A percentile compares a stretch with the other conserved stretches of the same genome.
phyloP scores from a whole-genome alignment of 345 rosid species.

The Eutrema yunnanense region DNA sequence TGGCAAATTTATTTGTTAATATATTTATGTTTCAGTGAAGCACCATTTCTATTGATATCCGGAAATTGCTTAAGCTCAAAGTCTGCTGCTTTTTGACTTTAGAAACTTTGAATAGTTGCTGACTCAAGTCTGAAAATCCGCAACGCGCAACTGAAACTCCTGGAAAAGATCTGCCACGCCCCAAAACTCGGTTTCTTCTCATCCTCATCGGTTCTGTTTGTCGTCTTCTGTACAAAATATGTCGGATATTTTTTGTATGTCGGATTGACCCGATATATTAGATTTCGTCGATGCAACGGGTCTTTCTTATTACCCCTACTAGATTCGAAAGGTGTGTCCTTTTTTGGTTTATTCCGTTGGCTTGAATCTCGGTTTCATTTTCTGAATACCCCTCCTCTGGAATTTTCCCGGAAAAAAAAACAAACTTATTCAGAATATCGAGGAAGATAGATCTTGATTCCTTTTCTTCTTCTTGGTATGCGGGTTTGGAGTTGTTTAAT shows the following conservation, averaged over 20 bases:
- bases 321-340: conserved; percentile 24
- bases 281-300: conserved; percentile 11
- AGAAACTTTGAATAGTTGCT: conserved; percentile 28
- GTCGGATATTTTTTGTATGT: background rate
- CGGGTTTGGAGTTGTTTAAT: conserved; percentile 17
- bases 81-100: conserved; percentile 18
- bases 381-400: background rate
- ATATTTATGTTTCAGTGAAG: background rate
- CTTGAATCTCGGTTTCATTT: conserved; percentile 6
- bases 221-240: background rate
- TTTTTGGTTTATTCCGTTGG: background rate
- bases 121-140: conserved; percentile 26
- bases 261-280: conserved; percentile 7
- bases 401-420: conserved; percentile 5
- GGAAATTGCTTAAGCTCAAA: conserved; percentile 28
- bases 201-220: conserved; percentile 18
- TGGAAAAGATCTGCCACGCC: conserved; percentile 3
- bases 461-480: conserved; percentile 14
- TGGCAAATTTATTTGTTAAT: background rate
- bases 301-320: conserved; percentile 7
- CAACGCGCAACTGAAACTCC: conserved; percentile 14
- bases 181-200: conserved; percentile 16
- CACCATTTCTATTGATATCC: conserved; percentile 10
- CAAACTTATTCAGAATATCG: background rate
- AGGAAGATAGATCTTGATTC: conserved; percentile 25